Evolutionary conservation across 306 rosid species (phyloP).

Genomic region (Cucurbita pepo): DNA sequence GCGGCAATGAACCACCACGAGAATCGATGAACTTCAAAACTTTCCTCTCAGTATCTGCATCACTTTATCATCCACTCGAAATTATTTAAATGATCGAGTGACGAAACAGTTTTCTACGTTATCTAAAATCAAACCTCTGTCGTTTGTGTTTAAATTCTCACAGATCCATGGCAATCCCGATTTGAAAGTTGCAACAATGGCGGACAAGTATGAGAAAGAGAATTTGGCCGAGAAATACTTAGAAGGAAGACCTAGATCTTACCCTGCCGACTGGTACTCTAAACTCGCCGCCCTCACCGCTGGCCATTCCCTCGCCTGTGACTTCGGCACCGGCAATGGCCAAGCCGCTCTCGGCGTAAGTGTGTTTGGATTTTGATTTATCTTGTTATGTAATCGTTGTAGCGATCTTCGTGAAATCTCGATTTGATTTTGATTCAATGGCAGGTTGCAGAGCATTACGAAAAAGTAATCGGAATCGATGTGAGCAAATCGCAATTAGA

Average conservation of each 20-base stretch:
- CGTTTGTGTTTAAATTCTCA: neutral
- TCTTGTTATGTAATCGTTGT: neutral
- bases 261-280: conserved; percentile 24
- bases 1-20: neutral
- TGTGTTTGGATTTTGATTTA: neutral
- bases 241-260: conserved; percentile 18
- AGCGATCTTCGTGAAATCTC: neutral
- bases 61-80: neutral
- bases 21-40: neutral
- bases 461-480: conserved; percentile 20
- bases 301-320: conserved; percentile 21
- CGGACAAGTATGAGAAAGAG: conserved; percentile 19
- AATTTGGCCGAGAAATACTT: conserved; percentile 14
- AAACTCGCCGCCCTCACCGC: conserved; percentile 24
- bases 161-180: neutral
- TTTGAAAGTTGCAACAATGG: conserved; percentile 4
- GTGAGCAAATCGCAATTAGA: conserved; percentile 14
- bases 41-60: neutral
- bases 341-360: conserved; percentile 31
- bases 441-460: conserved; percentile 19
- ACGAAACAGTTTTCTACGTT: neutral
- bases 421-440: neutral
- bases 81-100: neutral
- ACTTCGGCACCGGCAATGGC: conserved; percentile 29
- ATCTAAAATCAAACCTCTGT: neutral